Evolutionary conservation across 2,329 filamentous ascomycete genomes (phyloP).

Genomic region (Ophiostoma ips): DNA sequence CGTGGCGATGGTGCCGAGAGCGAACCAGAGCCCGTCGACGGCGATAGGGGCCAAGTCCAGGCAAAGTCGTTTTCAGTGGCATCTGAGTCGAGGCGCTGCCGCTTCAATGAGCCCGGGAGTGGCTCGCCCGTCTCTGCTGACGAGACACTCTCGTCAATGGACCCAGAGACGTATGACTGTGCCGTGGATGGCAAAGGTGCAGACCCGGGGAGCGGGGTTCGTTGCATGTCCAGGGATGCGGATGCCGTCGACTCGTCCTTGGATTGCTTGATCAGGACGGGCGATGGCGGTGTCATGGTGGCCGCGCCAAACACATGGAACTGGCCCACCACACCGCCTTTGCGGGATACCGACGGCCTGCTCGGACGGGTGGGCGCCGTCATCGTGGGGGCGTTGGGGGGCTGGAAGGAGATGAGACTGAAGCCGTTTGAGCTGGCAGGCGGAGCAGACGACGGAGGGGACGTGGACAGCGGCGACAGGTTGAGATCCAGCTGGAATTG

Average conservation of each 20-base stretch:
- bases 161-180: neutral
- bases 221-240: neutral
- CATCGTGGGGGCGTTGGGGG: neutral
- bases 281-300: constrained; percentile 1
- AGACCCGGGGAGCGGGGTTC: neutral
- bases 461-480: constrained; percentile 1
- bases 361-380: neutral
- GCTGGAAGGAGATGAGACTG: constrained; percentile 7
- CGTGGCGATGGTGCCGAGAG: constrained; percentile 9
- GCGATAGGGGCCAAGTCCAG: constrained; percentile 14
- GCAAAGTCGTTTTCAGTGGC: constrained; percentile 13
- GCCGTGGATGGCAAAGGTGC: neutral
- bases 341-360: neutral
- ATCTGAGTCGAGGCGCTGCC: constrained; percentile 11
- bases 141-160: neutral
- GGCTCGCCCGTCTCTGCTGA: neutral
- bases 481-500: constrained; percentile 3
- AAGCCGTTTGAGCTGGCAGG: neutral
- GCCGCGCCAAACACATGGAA: constrained; percentile 4
- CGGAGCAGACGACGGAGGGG: constrained; percentile 3
- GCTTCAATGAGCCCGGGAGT: neutral
- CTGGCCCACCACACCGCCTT: neutral
- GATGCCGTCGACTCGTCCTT: neutral
- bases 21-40: constrained; percentile 10
- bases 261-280: neutral